A percentile compares a stretch with the other conserved stretches of the same genome.
Evolutionary conservation across 1,284 basidiomycete species (phyloP).

Genomic region (Xerocomus nothofagi): DNA sequence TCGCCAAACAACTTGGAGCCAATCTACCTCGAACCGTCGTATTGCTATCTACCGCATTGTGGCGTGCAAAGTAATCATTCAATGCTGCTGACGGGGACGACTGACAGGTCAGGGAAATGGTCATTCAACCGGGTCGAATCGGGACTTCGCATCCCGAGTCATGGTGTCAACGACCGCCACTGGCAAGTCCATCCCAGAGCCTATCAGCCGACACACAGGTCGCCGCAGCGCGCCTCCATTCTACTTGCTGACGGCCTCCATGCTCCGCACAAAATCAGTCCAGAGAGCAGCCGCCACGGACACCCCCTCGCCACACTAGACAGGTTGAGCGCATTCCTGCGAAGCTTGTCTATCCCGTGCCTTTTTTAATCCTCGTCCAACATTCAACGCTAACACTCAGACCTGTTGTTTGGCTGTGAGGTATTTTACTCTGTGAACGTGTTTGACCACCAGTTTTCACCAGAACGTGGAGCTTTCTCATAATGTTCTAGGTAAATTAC

Average conservation of each 20-base stretch:
- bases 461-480: background rate
- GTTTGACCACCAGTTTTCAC: background rate
- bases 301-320: slow-evolving; percentile 9
- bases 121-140: background rate
- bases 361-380: background rate
- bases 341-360: background rate
- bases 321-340: background rate
- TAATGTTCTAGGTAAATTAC: background rate
- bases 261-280: background rate
- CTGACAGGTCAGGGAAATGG: background rate
- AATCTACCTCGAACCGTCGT: background rate
- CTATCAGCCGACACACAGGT: background rate
- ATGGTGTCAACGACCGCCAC: background rate
- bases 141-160: background rate
- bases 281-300: background rate
- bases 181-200: background rate
- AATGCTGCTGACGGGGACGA: background rate
- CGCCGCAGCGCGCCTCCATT: background rate
- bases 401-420: background rate
- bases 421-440: background rate
- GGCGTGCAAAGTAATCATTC: slow-evolving; percentile 1
- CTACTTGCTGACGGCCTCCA: background rate
- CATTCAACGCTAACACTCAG: background rate
- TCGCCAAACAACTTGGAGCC: slow-evolving; percentile 28
- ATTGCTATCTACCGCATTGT: background rate